Conservation (phyloP, 2,329 filamentous ascomycete species). For the Apiospora pterosperma region DNA sequence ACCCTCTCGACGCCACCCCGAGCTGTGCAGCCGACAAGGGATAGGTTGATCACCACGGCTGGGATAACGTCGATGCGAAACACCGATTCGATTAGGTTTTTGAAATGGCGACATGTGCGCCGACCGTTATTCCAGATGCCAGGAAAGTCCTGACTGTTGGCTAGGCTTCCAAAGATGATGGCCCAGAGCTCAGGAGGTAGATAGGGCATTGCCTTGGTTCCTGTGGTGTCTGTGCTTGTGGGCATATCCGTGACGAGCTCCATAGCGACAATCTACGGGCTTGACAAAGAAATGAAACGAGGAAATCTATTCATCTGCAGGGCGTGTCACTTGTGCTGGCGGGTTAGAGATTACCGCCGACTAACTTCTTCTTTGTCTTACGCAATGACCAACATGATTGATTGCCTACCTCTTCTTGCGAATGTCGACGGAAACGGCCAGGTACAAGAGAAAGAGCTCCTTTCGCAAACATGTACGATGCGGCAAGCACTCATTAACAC, state of each 20-base stretch:
- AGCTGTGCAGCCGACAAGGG: constrained; percentile 1
- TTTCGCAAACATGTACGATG: background rate
- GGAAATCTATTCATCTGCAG: background rate
- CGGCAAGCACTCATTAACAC: background rate
- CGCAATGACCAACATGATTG: background rate
- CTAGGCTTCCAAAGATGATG: background rate
- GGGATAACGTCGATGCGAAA: constrained; percentile 4
- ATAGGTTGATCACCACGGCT: constrained; percentile 4
- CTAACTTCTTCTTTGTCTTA: background rate
- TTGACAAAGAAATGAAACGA: no score
- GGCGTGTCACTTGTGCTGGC: background rate
- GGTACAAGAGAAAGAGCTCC: background rate
- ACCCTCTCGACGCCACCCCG: background rate
- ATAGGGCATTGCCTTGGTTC: background rate
- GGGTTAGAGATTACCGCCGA: background rate
- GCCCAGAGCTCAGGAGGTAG: constrained; percentile 8
- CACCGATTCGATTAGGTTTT: constrained; percentile 5
- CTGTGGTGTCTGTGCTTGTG: background rate
- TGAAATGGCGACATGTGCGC: background rate
- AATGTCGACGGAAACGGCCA: background rate
- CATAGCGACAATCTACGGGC: background rate
- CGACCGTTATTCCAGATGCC: constrained; percentile 4
- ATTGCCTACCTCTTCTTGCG: background rate
- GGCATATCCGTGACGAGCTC: background rate
- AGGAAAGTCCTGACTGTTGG: constrained; percentile 9